Conservation (phyloP, 106 monocot genomes). For the Apostasia shenzhenica region DNA sequence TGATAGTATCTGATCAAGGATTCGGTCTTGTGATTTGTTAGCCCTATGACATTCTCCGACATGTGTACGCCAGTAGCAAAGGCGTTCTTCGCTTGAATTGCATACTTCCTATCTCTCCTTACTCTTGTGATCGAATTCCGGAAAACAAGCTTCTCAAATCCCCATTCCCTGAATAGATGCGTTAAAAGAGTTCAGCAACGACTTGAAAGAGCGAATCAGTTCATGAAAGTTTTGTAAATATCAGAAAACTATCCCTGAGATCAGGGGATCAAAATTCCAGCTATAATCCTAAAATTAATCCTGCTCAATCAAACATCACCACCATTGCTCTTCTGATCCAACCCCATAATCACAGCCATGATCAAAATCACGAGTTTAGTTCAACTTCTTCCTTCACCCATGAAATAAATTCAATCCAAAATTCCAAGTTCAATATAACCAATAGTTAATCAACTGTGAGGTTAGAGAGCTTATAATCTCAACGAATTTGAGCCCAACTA, state of each 20-base stretch:
- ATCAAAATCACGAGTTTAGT: no score
- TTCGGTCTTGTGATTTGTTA: slow-evolving; percentile 84
- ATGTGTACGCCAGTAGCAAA: slow-evolving; percentile 92
- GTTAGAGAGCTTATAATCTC: no score
- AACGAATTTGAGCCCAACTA: no score
- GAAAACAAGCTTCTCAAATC: slow-evolving; percentile 93
- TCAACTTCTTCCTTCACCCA: no score
- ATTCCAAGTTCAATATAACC: no score
- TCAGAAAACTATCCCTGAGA: background rate
- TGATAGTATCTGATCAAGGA: slow-evolving; percentile 86
- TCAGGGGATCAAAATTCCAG: background rate
- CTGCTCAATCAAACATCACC: no score
- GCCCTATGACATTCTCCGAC: slow-evolving; percentile 84
- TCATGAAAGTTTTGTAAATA: background rate
- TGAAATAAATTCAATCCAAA: no score
- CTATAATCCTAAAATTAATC: no score
- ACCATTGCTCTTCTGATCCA: no score
- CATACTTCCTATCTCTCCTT: slow-evolving; percentile 74
- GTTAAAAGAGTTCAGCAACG: background rate
- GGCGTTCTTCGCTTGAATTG: slow-evolving; percentile 76
- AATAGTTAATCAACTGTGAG: no score
- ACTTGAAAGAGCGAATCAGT: background rate
- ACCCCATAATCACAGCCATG: no score
- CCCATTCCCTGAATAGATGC: slow-evolving; percentile 57
- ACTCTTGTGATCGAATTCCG: slow-evolving; percentile 72